Evolutionary conservation across 1,284 basidiomycete species (phyloP).

Genomic region (Wallemia mellicola): DNA sequence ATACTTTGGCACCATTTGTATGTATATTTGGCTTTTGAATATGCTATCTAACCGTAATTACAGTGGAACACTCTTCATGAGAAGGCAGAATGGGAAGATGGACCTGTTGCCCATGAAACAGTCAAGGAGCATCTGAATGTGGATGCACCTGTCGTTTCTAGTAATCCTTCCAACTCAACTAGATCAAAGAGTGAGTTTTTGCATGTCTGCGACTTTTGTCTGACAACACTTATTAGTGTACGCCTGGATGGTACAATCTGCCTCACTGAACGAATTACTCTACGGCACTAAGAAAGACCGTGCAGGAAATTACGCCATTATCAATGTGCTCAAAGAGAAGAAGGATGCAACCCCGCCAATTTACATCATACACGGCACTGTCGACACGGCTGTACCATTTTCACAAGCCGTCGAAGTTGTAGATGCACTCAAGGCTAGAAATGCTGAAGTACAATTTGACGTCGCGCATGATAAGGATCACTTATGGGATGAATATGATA

Average conservation of each 20-base stretch:
- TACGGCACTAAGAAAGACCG: neutral
- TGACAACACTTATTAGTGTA: neutral
- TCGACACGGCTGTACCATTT: conserved; percentile 2
- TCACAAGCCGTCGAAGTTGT: conserved; percentile 1
- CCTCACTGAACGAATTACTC: neutral
- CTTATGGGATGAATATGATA: conserved; percentile 1
- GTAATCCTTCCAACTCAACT: neutral
- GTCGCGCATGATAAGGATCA: conserved; percentile 2
- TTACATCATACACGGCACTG: conserved; percentile 2
- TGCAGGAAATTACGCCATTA: neutral
- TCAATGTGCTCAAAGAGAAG: neutral
- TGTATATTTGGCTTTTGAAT: neutral
- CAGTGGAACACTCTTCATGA: neutral
- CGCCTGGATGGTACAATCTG: neutral
- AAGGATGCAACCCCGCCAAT: neutral
- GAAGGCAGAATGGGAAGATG: conserved; percentile 1
- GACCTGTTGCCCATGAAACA: neutral
- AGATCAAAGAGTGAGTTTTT: neutral
- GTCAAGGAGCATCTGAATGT: neutral
- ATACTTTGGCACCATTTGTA: conserved; percentile 3
- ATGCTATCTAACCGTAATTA: neutral
- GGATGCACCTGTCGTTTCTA: neutral
- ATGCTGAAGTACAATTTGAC: neutral
- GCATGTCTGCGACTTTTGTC: neutral
- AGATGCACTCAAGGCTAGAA: neutral